phyloP scores from a whole-genome alignment of 768 basidiomycete genomes.

The Gymnopilus junonius region DNA sequence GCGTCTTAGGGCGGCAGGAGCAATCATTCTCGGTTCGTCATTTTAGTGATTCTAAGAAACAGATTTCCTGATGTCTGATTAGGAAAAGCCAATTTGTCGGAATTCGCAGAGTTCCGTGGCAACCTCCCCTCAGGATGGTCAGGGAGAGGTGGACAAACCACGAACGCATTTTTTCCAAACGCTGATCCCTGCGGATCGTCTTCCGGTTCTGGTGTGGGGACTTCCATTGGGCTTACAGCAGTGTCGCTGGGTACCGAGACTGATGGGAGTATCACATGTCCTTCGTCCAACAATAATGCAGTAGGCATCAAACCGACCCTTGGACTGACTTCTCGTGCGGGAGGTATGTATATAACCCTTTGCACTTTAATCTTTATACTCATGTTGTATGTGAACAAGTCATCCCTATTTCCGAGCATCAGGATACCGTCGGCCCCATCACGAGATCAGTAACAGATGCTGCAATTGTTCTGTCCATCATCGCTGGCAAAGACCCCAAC shows the following conservation, averaged over 20 bases:
- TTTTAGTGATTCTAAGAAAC: background rate
- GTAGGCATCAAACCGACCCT: conserved; percentile 66
- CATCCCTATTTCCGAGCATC: conserved; percentile 57
- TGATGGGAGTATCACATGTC: conserved; percentile 59
- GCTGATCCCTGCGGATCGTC: conserved; percentile 63
- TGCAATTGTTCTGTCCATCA: conserved; percentile 56
- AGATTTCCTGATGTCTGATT: background rate
- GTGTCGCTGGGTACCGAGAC: conserved; percentile 51
- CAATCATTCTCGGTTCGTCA: conserved; percentile 10
- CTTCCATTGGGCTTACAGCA: conserved; percentile 54
- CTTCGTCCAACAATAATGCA: conserved; percentile 53
- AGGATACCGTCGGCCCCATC: conserved; percentile 64
- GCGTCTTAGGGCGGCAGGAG: conserved; percentile 44
- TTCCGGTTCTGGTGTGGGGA: conserved; percentile 60
- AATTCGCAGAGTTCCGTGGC: conserved; percentile 55
- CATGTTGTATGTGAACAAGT: conserved; percentile 34
- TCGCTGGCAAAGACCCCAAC: conserved; percentile 56
- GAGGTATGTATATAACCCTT: conserved; percentile 39
- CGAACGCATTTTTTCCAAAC: conserved; percentile 52
- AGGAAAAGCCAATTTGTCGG: conserved; percentile 62
- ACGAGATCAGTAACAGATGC: conserved; percentile 56
- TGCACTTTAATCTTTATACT: background rate
- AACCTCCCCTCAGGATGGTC: conserved; percentile 56
- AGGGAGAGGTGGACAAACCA: conserved; percentile 55
- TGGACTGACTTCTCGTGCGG: conserved; percentile 61